Conservation (phyloP, 495 filamentous ascomycete species). For the Margaritispora aquatica region DNA sequence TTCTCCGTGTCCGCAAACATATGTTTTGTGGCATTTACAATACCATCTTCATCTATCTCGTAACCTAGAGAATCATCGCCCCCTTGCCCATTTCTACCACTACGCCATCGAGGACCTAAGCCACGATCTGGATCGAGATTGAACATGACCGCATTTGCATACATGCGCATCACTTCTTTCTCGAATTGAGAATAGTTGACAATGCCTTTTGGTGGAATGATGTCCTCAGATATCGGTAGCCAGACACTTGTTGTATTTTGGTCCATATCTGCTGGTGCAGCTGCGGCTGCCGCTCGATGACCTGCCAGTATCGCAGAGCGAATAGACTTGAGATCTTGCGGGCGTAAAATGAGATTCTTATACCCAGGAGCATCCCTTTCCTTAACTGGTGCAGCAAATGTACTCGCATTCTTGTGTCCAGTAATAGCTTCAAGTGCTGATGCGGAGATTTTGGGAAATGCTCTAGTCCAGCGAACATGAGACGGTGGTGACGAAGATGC, state of each 20-base stretch:
- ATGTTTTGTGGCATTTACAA: slow-evolving; percentile 73
- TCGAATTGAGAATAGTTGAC: slow-evolving; percentile 94
- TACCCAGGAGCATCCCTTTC: slow-evolving; percentile 86
- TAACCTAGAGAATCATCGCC: slow-evolving; percentile 29
- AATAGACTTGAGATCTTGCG: slow-evolving; percentile 86
- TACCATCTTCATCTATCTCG: slow-evolving; percentile 37
- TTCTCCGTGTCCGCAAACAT: slow-evolving; percentile 79
- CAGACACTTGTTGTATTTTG: slow-evolving; percentile 44
- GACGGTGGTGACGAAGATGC: slow-evolving; percentile 34
- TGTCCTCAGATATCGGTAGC: slow-evolving; percentile 63
- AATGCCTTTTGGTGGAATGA: slow-evolving; percentile 82
- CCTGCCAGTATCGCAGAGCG: slow-evolving; percentile 71
- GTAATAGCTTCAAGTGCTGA: slow-evolving; percentile 81
- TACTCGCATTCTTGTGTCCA: slow-evolving; percentile 79
- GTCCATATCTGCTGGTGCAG: slow-evolving; percentile 40
- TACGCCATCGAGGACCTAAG: slow-evolving; percentile 51
- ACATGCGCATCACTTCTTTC: slow-evolving; percentile 95
- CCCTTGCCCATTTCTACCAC: slow-evolving; percentile 22
- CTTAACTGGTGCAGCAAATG: slow-evolving; percentile 77
- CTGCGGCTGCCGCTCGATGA: slow-evolving; percentile 62
- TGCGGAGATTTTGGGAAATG: slow-evolving; percentile 69
- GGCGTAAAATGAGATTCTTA: slow-evolving; percentile 73
- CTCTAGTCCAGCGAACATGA: slow-evolving; percentile 63
- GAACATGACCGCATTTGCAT: slow-evolving; percentile 97
- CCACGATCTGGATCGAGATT: slow-evolving; percentile 70